phyloP scores from a whole-genome alignment of 129 eudicot genomes.

The Oenanthe sinensis region DNA sequence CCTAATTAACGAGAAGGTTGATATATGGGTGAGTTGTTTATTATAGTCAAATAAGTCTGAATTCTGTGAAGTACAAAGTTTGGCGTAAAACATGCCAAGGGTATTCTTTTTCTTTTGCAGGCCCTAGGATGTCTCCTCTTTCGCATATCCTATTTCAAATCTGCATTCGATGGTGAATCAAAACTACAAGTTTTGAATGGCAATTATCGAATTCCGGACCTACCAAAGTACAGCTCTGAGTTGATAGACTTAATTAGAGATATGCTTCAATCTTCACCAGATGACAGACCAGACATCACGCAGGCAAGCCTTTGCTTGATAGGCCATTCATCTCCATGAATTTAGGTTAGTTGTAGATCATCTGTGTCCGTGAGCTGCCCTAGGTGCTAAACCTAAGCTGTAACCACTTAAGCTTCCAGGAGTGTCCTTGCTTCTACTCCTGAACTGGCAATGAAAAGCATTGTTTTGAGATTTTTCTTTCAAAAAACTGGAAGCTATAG shows the following conservation, averaged over 20 bases:
- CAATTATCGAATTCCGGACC: constrained; percentile 89
- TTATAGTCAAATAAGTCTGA: not conserved
- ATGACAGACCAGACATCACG: constrained; percentile 96
- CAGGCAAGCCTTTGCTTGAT: constrained; percentile 99
- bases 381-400: constrained; percentile 27
- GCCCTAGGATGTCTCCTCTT: constrained; percentile 94
- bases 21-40: constrained; percentile 72
- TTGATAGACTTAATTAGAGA: constrained; percentile 63
- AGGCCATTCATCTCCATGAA: constrained; percentile 91
- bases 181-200: constrained; percentile 95
- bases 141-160: constrained; percentile 84
- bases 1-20: constrained; percentile 88
- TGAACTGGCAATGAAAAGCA: not conserved
- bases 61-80: not conserved
- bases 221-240: constrained; percentile 74
- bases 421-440: constrained; percentile 17
- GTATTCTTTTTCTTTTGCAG: constrained; percentile 21
- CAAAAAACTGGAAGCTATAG: not conserved
- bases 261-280: constrained; percentile 91
- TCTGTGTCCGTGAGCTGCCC: constrained; percentile 36
- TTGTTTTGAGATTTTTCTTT: not conserved
- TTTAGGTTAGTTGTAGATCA: constrained; percentile 84
- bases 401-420: constrained; percentile 19
- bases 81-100: not conserved
- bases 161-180: constrained; percentile 98